phyloP scores from a whole-genome alignment of 345 rosid species.

The Eucalyptus victrix region DNA sequence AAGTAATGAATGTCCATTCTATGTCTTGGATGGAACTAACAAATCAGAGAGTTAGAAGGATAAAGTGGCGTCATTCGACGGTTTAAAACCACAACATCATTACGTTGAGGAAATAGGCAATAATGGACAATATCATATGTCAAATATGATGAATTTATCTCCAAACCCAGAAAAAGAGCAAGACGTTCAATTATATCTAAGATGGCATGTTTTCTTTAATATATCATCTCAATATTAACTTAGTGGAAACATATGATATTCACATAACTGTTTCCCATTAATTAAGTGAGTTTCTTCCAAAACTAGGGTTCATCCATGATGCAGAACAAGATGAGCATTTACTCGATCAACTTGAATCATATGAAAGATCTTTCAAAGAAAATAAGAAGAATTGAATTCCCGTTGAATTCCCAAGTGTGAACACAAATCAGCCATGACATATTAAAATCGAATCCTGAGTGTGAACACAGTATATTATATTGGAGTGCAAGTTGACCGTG shows the following conservation, averaged over 20 bases:
- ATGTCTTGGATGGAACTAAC: neutral
- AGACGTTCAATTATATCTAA: neutral
- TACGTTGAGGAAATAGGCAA: neutral
- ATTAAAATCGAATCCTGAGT: neutral
- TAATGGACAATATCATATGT: neutral
- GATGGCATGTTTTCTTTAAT: neutral
- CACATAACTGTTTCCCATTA: neutral
- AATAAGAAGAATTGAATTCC: neutral
- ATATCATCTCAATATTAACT: neutral
- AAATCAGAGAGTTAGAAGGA: neutral
- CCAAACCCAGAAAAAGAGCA: neutral
- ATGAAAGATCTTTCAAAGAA: neutral
- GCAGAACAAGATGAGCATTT: neutral
- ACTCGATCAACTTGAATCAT: neutral
- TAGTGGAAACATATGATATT: neutral
- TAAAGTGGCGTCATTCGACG: neutral
- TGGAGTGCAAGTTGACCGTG: neutral
- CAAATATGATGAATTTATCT: neutral
- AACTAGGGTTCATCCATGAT: neutral
- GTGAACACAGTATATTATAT: neutral
- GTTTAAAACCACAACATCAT: neutral
- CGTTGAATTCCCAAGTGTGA: neutral
- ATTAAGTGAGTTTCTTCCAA: neutral
- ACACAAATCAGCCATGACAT: neutral
- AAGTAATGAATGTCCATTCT: neutral